Conservation (phyloP, 352 stramenopile species). For the Elongisporangium anandrum region DNA sequence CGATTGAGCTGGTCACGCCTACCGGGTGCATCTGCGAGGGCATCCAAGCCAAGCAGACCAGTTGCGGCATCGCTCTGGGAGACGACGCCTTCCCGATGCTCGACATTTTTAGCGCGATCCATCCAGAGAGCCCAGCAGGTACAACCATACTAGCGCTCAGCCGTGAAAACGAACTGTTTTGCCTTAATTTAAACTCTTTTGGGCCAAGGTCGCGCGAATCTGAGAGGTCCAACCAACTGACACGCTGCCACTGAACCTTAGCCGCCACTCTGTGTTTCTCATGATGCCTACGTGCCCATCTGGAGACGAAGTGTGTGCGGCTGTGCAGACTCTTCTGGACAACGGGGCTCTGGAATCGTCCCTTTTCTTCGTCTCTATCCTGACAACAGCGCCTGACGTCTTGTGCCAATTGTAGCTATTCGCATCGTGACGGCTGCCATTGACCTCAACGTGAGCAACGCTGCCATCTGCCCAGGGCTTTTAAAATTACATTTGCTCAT, state of each 20-base stretch:
- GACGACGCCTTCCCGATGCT: constrained; percentile 21
- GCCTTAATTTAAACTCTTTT: no score
- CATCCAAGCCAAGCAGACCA: background rate
- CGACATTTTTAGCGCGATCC: constrained; percentile 44
- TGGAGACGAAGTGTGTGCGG: background rate
- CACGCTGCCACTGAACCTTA: background rate
- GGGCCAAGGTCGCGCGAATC: no score
- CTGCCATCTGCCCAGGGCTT: no score
- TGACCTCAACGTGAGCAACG: no score
- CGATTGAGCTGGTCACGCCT: constrained; percentile 24
- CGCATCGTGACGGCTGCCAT: no score
- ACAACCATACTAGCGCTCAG: no score
- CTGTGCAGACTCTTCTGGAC: background rate
- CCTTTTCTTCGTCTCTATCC: background rate
- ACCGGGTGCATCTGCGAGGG: background rate
- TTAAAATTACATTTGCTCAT: no score
- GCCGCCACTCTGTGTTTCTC: background rate
- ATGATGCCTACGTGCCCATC: background rate
- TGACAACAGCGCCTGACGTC: no score
- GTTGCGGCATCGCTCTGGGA: background rate
- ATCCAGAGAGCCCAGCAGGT: constrained; percentile 12
- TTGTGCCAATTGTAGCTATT: no score
- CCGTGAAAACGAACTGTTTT: no score
- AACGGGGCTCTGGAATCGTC: background rate
- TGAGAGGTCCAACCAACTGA: no score